A percentile compares a stretch with the other conserved stretches of the same genome.
Conservation (phyloP, 768 basidiomycete genomes). For the Auriscalpium vulgare region DNA sequence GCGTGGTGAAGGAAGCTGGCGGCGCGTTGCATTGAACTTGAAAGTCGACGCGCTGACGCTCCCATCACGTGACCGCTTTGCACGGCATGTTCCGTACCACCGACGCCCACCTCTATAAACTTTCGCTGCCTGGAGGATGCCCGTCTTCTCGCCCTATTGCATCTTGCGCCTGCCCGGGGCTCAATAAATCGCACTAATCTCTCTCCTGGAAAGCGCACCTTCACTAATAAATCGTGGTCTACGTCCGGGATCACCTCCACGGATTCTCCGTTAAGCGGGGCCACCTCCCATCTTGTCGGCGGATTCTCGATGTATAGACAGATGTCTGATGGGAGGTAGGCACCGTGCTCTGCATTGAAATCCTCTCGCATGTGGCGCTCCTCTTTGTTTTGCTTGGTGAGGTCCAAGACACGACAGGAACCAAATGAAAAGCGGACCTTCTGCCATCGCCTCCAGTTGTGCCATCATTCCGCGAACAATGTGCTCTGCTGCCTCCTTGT, state of each 20-base stretch:
- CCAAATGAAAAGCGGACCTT: constrained; percentile 36
- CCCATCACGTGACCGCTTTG: too few relatives aligned
- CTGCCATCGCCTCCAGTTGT: constrained; percentile 56
- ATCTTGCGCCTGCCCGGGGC: constrained; percentile 23
- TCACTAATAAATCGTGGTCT: constrained; percentile 46
- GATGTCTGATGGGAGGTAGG: constrained; percentile 69
- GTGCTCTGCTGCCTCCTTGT: constrained; percentile 56
- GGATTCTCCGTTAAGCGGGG: constrained; percentile 46
- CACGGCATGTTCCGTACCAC: too few relatives aligned
- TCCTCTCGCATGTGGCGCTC: constrained; percentile 54
- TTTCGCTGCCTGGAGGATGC: constrained; percentile 6
- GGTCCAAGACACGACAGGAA: background rate
- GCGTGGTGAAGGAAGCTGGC: background rate
- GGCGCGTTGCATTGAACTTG: background rate
- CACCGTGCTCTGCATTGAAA: constrained; percentile 70
- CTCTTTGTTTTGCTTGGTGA: constrained; percentile 34
- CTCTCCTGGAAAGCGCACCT: constrained; percentile 30
- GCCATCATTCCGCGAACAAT: constrained; percentile 58
- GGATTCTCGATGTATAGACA: constrained; percentile 70
- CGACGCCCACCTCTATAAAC: background rate
- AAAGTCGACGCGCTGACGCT: too few relatives aligned
- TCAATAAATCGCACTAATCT: background rate
- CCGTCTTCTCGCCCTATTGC: constrained; percentile 15
- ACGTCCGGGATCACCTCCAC: constrained; percentile 57
- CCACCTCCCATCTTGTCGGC: constrained; percentile 66